Evolutionary conservation across 192 early-diverging fungal genomes (phyloP).

Genomic region (Pilobolus umbonatus): DNA sequence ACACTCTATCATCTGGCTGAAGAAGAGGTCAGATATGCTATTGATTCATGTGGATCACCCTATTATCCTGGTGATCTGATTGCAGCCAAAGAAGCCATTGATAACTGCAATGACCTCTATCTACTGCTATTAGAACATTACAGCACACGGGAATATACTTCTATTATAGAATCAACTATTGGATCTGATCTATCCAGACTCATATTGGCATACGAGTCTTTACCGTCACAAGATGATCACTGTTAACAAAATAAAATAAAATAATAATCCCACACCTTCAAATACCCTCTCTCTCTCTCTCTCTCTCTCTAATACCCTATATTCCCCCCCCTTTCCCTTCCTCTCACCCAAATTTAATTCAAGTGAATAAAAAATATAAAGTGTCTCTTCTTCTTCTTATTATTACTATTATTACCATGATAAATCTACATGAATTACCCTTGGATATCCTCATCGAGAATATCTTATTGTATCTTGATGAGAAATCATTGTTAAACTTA

Average conservation of each 20-base stretch:
- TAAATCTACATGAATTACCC: constrained; percentile 1
- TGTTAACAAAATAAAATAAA: constrained; percentile 10
- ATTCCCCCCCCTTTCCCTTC: not conserved
- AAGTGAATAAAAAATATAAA: too few relatives aligned
- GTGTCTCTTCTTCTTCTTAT: constrained; percentile 4
- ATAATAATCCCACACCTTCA: not conserved
- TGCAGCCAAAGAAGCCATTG: constrained; percentile 8
- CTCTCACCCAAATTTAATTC: too few relatives aligned
- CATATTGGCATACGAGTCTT: too few relatives aligned
- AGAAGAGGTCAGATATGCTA: constrained; percentile 16
- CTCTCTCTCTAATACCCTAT: not conserved
- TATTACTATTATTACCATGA: not conserved
- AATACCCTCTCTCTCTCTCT: not conserved
- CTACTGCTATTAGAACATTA: not conserved
- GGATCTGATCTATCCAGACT: too few relatives aligned
- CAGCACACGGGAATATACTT: too few relatives aligned
- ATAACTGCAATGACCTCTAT: constrained; percentile 11
- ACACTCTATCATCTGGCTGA: constrained; percentile 7
- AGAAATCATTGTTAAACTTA: constrained; percentile 3
- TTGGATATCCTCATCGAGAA: constrained; percentile 11
- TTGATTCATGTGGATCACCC: constrained; percentile 11
- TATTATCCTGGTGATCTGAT: constrained; percentile 16
- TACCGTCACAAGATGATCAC: constrained; percentile 7
- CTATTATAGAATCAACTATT: too few relatives aligned
- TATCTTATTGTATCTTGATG: constrained; percentile 15